These are phyloP conservation scores for Salvia rosmarinus DNA, from an alignment of 257 asterid genomes.

Conservation along the genomic window DNA sequence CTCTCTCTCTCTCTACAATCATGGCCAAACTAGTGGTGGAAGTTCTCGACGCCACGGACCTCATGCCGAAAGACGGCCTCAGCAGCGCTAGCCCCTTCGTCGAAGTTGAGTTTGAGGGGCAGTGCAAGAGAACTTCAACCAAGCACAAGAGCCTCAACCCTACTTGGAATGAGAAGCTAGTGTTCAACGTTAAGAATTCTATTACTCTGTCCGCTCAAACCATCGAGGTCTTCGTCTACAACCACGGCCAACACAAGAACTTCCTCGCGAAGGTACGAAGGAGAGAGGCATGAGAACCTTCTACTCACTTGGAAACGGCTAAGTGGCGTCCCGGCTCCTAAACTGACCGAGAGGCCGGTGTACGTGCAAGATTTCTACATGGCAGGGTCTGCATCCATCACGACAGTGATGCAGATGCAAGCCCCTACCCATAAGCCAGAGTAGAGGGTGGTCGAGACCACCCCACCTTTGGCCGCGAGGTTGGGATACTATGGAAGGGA, in stretches of 20 bases:
- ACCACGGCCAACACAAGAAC: constrained; percentile 60
- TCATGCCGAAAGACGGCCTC: constrained; percentile 90
- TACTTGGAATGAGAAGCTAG: constrained; percentile 76
- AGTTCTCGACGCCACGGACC: constrained; percentile 80
- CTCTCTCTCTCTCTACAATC: neutral
- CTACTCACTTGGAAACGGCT: constrained; percentile 53
- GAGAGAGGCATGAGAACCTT: constrained; percentile 62
- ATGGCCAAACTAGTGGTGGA: constrained; percentile 67
- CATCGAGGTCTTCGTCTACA: constrained; percentile 64
- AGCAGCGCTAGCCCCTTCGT: constrained; percentile 87
- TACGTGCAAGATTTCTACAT: constrained; percentile 47
- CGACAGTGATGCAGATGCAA: constrained; percentile 62
- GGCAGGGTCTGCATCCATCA: constrained; percentile 40
- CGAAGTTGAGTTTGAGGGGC: constrained; percentile 71
- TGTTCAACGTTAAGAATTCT: constrained; percentile 59
- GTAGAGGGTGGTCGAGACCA: constrained; percentile 81
- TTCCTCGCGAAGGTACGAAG: constrained; percentile 81
- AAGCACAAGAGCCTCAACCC: constrained; percentile 79
- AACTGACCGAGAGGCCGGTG: constrained; percentile 42
- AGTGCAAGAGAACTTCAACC: constrained; percentile 59
- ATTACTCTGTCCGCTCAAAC: constrained; percentile 45
- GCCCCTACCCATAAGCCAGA: constrained; percentile 66
- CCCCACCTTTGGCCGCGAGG: constrained; percentile 85
- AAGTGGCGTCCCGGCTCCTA: constrained; percentile 45
- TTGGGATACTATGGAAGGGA: constrained; percentile 95